These are phyloP conservation scores for Arachis hypogaea DNA, from an alignment of 306 rosid species.

Conservation along the genomic window DNA sequence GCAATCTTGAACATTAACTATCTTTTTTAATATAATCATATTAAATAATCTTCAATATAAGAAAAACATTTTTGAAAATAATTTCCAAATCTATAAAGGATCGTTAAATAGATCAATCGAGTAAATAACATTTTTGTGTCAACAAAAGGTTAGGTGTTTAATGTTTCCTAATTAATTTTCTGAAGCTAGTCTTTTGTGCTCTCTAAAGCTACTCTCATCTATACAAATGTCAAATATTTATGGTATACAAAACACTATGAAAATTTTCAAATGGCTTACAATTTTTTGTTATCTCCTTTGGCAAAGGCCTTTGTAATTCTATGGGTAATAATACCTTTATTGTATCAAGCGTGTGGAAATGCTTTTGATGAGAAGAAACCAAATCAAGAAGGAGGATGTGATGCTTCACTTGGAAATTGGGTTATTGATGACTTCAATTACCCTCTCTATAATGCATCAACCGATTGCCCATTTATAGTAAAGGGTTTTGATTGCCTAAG, in stretches of 20 bases:
- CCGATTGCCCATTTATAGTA: slow-evolving; percentile 55
- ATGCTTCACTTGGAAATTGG: slow-evolving; percentile 59
- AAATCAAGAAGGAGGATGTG: slow-evolving; percentile 40
- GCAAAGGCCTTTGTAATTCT: slow-evolving; percentile 14
- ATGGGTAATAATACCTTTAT: slow-evolving; percentile 4
- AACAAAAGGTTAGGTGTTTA: too few relatives aligned
- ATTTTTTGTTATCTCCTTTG: slow-evolving; percentile 34
- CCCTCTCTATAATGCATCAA: slow-evolving; percentile 58
- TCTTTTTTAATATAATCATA: too few relatives aligned
- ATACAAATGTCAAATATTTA: slow-evolving; percentile 38
- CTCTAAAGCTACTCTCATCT: background rate
- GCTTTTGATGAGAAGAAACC: background rate
- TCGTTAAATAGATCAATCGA: too few relatives aligned
- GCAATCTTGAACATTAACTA: too few relatives aligned
- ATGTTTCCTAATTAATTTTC: background rate
- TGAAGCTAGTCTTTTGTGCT: background rate
- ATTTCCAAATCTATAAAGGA: too few relatives aligned
- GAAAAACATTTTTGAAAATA: too few relatives aligned
- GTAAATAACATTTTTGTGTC: too few relatives aligned
- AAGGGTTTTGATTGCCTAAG: slow-evolving; percentile 55
- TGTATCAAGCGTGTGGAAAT: slow-evolving; percentile 29
- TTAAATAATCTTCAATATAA: too few relatives aligned
- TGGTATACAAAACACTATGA: slow-evolving; percentile 6
- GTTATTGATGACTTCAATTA: slow-evolving; percentile 38
- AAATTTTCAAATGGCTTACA: slow-evolving; percentile 43